Evolutionary conservation across 495 filamentous ascomycete genomes (phyloP).

Genomic region (Lophiotrema nucula): DNA sequence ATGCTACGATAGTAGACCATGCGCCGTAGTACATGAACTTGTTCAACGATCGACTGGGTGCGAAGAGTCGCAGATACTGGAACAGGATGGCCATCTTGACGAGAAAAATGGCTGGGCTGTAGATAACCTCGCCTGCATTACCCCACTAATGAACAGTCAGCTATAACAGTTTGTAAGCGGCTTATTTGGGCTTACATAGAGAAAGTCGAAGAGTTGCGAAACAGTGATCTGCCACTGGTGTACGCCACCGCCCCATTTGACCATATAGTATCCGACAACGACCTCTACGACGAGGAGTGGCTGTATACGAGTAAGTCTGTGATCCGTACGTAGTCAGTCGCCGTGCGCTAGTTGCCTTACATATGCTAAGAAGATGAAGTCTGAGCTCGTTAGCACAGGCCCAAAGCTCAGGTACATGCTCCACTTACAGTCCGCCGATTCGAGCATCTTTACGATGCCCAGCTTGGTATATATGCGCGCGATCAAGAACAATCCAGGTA

Average conservation of each 20-base stretch:
- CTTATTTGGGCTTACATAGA: conserved; percentile 9
- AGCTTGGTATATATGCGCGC: conserved; percentile 17
- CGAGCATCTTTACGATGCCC: conserved; percentile 8
- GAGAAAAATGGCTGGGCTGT: conserved; percentile 19
- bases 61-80: conserved; percentile 20
- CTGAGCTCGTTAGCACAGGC: conserved; percentile 5
- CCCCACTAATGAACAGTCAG: not conserved
- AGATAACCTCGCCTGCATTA: conserved; percentile 14
- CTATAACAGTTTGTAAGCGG: not conserved
- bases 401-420: not conserved
- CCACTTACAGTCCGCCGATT: conserved; percentile 19
- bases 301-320: not conserved
- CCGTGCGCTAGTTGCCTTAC: not conserved
- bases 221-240: conserved; percentile 26
- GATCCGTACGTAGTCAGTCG: not conserved
- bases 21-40: conserved; percentile 18
- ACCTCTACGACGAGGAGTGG: conserved; percentile 23
- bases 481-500: conserved; percentile 16
- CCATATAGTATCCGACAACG: conserved; percentile 14
- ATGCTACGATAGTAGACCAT: conserved; percentile 7
- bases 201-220: conserved; percentile 15
- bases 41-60: conserved; percentile 11
- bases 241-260: conserved; percentile 22
- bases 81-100: conserved; percentile 26
- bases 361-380: conserved; percentile 20